Conservation (phyloP, 805 yeast species). For the Hemisphaericaspora nanyangensis region DNA sequence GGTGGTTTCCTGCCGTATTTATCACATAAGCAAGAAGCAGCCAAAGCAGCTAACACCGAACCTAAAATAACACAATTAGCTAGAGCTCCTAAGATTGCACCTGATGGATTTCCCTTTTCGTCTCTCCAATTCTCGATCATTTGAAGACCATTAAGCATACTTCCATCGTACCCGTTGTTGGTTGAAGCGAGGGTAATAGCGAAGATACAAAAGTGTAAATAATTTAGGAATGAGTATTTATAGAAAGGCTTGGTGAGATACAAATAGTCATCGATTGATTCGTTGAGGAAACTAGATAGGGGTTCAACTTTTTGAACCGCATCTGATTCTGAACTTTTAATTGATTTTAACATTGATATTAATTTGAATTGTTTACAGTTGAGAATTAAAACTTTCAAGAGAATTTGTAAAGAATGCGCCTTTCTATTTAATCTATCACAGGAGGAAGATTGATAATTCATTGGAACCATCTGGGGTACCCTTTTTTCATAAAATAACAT, state of each 20-base stretch:
- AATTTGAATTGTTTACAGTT: too few species aligned
- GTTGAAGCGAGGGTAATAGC: conserved; percentile 45
- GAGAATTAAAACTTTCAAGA: too few species aligned
- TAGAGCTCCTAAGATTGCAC: conserved; percentile 39
- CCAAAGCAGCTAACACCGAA: conserved; percentile 22
- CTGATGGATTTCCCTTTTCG: conserved; percentile 35
- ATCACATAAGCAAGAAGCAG: conserved; percentile 30
- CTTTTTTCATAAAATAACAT: too few species aligned
- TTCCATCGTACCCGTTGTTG: conserved; percentile 47
- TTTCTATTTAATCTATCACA: too few species aligned
- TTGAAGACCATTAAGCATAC: conserved; percentile 51
- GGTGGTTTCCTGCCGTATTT: conserved; percentile 36
- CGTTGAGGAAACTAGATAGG: too few species aligned
- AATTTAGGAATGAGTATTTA: conserved; percentile 33
- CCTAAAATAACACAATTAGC: conserved; percentile 43
- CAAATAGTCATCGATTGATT: conserved; percentile 13
- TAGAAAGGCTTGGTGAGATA: conserved; percentile 24
- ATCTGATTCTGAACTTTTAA: too few species aligned
- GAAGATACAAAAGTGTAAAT: conserved; percentile 35
- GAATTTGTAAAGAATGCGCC: too few species aligned
- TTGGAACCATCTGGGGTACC: too few species aligned
- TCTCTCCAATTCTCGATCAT: conserved; percentile 38
- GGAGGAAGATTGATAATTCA: too few species aligned
- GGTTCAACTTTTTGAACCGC: too few species aligned
- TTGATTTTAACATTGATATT: too few species aligned